phyloP scores from a whole-genome alignment of 108 stramenopile genomes.

The Nannochloropsis salina region DNA sequence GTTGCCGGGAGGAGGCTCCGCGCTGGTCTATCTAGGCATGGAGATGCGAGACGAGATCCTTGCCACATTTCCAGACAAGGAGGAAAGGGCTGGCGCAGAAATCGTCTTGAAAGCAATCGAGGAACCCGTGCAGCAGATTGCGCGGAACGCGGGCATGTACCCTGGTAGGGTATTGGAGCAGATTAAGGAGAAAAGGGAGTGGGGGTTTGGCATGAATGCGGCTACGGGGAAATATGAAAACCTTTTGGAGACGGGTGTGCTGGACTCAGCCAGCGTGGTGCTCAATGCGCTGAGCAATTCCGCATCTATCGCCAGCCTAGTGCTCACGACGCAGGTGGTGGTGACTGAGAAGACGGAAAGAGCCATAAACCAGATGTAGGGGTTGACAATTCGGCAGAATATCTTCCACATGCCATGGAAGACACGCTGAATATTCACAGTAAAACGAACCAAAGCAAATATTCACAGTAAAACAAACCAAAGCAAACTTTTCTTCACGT shows the following conservation, averaged over 20 bases:
- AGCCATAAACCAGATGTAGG: constrained; percentile 12
- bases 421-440: too few species aligned
- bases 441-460: too few species aligned
- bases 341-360: constrained; percentile 68
- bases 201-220: constrained; percentile 87
- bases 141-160: constrained; percentile 77
- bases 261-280: constrained; percentile 95
- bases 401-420: too few species aligned
- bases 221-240: constrained; percentile 73
- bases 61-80: constrained; percentile 72
- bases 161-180: constrained; percentile 46
- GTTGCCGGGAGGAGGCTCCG: constrained; percentile 87
- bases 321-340: constrained; percentile 89
- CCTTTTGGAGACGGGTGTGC: constrained; percentile 73
- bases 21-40: constrained; percentile 74
- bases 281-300: constrained; percentile 91
- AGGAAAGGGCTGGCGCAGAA: constrained; percentile 72
- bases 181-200: constrained; percentile 54
- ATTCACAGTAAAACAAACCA: too few species aligned
- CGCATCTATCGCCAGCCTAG: constrained; percentile 84
- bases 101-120: constrained; percentile 77
- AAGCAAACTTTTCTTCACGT: too few species aligned
- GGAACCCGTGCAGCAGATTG: constrained; percentile 81
- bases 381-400: neutral
- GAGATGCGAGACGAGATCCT: constrained; percentile 51